phyloP scores from a whole-genome alignment of 78 protist genomes.

The Speleostelium caveatum region DNA sequence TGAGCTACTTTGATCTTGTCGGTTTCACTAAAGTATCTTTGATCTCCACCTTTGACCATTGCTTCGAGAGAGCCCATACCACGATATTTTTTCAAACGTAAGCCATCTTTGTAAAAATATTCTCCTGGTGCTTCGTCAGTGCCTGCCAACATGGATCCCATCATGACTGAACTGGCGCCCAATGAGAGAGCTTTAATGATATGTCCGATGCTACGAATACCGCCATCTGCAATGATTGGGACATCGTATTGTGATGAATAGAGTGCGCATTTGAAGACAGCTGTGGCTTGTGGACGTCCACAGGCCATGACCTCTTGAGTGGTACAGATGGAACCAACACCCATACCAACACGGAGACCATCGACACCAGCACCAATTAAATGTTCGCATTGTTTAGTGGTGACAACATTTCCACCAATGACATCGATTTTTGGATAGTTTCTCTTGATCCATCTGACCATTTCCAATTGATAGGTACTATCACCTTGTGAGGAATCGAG shows the following conservation, averaged over 20 bases:
- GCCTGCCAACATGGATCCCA: slow-evolving; percentile 97
- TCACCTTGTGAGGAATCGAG: slow-evolving; percentile 89
- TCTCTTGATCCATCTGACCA: slow-evolving; percentile 63
- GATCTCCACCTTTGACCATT: slow-evolving; percentile 88
- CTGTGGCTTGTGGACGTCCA: slow-evolving; percentile 88
- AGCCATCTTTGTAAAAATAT: slow-evolving; percentile 89
- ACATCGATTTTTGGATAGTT: slow-evolving; percentile 71
- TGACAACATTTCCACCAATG: slow-evolving; percentile 95
- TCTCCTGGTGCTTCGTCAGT: slow-evolving; percentile 97
- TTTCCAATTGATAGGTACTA: slow-evolving; percentile 78
- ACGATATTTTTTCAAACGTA: slow-evolving; percentile 91
- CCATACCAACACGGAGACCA: slow-evolving; percentile 97
- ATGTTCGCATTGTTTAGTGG: slow-evolving; percentile 85
- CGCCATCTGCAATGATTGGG: slow-evolving; percentile 98
- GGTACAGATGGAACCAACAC: slow-evolving; percentile 97
- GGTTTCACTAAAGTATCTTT: slow-evolving; percentile 74
- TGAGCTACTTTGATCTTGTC: slow-evolving; percentile 93
- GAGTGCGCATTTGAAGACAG: slow-evolving; percentile 86
- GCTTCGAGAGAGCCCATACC: slow-evolving; percentile 97
- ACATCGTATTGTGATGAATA: slow-evolving; percentile 84
- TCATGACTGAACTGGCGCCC: slow-evolving; percentile 96
- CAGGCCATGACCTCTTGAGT: slow-evolving; percentile 90
- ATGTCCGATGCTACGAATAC: slow-evolving; percentile 92
- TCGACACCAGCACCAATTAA: slow-evolving; percentile 96
- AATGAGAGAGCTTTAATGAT: slow-evolving; percentile 94